Percentiles rank a stretch among this genome's conserved stretches.
Conservation (phyloP, 495 filamentous ascomycete species). For the Penicillium mononematosum region DNA sequence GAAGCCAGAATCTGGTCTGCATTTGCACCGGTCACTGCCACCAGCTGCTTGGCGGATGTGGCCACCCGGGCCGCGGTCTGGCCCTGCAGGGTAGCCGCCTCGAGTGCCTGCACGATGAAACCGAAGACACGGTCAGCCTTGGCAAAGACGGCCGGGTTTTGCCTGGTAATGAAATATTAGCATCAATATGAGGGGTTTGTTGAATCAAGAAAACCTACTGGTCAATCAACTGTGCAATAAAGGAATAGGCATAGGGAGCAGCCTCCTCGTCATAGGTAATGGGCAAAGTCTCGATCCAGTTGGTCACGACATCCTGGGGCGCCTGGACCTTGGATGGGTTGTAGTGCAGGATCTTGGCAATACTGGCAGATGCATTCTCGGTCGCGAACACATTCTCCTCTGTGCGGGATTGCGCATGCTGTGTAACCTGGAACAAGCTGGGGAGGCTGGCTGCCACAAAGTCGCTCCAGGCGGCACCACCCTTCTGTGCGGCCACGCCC, state of each 20-base stretch:
- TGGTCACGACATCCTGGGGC: constrained; percentile 65
- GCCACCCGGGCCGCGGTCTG: constrained; percentile 72
- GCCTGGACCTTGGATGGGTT: constrained; percentile 73
- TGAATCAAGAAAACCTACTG: constrained; percentile 64
- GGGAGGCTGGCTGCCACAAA: constrained; percentile 79
- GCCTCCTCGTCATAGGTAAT: constrained; percentile 96
- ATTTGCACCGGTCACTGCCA: constrained; percentile 67
- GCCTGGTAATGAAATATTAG: constrained; percentile 51
- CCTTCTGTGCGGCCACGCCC: constrained; percentile 92
- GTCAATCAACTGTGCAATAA: constrained; percentile 86
- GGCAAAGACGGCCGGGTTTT: constrained; percentile 76
- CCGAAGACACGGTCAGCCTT: constrained; percentile 78
- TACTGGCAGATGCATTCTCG: constrained; percentile 94
- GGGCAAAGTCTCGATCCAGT: constrained; percentile 88
- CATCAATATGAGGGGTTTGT: not conserved
- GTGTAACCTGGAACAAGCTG: constrained; percentile 78
- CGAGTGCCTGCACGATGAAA: constrained; percentile 80
- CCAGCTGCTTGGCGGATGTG: constrained; percentile 67
- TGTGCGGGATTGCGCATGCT: constrained; percentile 71
- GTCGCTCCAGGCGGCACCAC: constrained; percentile 76
- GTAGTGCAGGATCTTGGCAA: constrained; percentile 93
- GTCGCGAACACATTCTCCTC: constrained; percentile 97
- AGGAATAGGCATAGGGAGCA: constrained; percentile 93
- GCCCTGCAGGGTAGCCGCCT: constrained; percentile 85
- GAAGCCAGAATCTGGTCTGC: constrained; percentile 65